Evolutionary conservation across 495 filamentous ascomycete species (phyloP), one percentile per base, ranked within the genome.

Genomic region (Penicillium soppii): DNA sequence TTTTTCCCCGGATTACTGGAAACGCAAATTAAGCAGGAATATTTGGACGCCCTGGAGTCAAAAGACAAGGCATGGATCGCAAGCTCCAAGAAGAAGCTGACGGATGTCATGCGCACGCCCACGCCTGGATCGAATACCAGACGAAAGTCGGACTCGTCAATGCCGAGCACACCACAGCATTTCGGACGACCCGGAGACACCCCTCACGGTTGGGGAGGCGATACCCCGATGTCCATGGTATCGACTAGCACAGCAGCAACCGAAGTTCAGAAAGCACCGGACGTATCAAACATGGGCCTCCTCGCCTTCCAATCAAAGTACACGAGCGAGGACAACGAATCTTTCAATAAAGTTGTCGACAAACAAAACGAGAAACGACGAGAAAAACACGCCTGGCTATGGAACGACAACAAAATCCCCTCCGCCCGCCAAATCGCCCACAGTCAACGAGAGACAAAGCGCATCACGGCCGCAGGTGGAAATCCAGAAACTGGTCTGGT

Each of bases 301-400:
- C 77, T 83, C 40, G 82, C 86, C 3, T 98, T 97, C 59, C 94
- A 97, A 57, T 79, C 88, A 5, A 90, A 89, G 59, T 97, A 96
- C 68, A 97, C 92, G 4, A 94, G 88, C 56, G 94, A 98, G 69
- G 94, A 98, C 66, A 97, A 97, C 61, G 92, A 96, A 59, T 90
- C 85, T 42, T 97, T 98, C 74, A 92, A 95, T 69, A 87, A 86
- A 59, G 76, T 97, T 1, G 72, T 98, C 10, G 94, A 98, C 70
- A 90, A 87, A 64, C 90, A 96, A 57, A 98, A 97, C 62, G 77
- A 82, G 21, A 92, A 91, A 65, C 80, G 78, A 32, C 82, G 86
- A 10, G 85, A 89, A 62, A 92, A 89, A 54, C 85, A 95, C 62
- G 84, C 83, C 0, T 98, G 92, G 87, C 74, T 96, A 41, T 95